These are phyloP conservation scores for Cercophora sp. DNA, from an alignment of 495 filamentous ascomycete genomes.

Conservation along the genomic window DNA sequence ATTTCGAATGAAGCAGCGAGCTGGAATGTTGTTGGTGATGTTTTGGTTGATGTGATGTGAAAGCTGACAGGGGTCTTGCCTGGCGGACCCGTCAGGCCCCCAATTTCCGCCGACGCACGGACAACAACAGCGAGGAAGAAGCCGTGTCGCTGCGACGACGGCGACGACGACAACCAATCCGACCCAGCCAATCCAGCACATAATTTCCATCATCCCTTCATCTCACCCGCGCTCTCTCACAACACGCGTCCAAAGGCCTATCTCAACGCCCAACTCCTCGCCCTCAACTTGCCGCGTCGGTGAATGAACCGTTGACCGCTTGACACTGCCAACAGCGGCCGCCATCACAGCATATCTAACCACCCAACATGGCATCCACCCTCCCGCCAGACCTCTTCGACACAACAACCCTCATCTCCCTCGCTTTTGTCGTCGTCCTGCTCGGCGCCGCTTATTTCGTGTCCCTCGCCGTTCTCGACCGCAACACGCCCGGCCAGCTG, in stretches of 20 bases:
- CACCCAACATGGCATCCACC: not conserved
- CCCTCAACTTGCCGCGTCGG: too few species aligned
- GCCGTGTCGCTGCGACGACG: not conserved
- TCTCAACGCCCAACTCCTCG: too few species aligned
- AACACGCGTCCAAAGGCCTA: not conserved
- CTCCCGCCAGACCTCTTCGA: slow-evolving; percentile 48
- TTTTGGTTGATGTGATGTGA: too few species aligned
- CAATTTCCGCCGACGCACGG: not conserved
- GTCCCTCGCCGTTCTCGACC: slow-evolving; percentile 41
- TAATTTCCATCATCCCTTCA: not conserved
- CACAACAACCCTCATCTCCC: slow-evolving; percentile 50
- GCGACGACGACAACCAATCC: not conserved
- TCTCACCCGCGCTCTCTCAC: slow-evolving; percentile 19
- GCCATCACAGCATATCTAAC: too few species aligned
- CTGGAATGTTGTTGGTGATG: too few species aligned
- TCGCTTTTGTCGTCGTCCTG: slow-evolving; percentile 46
- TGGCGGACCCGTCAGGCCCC: too few species aligned
- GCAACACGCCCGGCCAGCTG: slow-evolving; percentile 28
- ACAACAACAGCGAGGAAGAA: too few species aligned
- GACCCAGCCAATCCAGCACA: not conserved
- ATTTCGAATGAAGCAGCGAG: too few species aligned
- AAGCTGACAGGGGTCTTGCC: too few species aligned
- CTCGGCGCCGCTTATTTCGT: slow-evolving; percentile 42
- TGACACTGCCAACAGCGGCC: too few species aligned
- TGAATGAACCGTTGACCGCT: too few species aligned